Evolutionary conservation across 2,329 filamentous ascomycete species (phyloP).

Genomic region (Alternaria viburni): DNA sequence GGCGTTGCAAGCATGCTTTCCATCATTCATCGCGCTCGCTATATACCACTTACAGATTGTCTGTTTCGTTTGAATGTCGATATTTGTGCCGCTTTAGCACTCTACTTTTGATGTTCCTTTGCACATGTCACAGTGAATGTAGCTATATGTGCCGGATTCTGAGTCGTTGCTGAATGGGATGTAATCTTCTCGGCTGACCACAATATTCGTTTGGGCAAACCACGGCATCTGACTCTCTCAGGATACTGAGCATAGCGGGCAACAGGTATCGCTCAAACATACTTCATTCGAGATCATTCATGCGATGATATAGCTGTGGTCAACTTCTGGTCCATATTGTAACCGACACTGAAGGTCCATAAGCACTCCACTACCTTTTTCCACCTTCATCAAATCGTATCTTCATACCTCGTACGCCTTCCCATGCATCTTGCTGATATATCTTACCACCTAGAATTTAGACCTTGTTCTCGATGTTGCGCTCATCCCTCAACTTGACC

Average conservation of each 20-base stretch:
- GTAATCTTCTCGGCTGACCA: not conserved
- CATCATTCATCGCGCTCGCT: not conserved
- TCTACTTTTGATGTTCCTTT: not conserved
- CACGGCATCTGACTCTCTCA: not conserved
- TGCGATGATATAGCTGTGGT: not conserved
- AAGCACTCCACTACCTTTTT: not conserved
- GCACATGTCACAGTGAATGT: not conserved
- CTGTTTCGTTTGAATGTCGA: not conserved
- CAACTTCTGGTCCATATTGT: not conserved
- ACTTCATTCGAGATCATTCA: not conserved
- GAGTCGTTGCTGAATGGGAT: not conserved
- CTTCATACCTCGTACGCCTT: constrained; percentile 9
- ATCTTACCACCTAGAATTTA: not conserved
- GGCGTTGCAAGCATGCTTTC: not conserved
- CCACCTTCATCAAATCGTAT: constrained; percentile 10
- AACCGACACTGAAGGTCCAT: not conserved
- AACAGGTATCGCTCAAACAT: not conserved
- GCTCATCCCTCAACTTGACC: constrained; percentile 52
- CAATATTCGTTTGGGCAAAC: not conserved
- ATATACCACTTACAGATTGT: not conserved
- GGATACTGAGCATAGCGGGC: not conserved
- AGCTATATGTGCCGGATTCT: not conserved
- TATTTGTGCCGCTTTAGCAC: not conserved
- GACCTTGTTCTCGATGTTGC: constrained; percentile 45
- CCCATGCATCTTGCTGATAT: constrained; percentile 3